Evolutionary conservation across 2,329 filamentous ascomycete species (phyloP), one percentile per base, ranked within the genome.

Genomic region (Calonectria pteridis): DNA sequence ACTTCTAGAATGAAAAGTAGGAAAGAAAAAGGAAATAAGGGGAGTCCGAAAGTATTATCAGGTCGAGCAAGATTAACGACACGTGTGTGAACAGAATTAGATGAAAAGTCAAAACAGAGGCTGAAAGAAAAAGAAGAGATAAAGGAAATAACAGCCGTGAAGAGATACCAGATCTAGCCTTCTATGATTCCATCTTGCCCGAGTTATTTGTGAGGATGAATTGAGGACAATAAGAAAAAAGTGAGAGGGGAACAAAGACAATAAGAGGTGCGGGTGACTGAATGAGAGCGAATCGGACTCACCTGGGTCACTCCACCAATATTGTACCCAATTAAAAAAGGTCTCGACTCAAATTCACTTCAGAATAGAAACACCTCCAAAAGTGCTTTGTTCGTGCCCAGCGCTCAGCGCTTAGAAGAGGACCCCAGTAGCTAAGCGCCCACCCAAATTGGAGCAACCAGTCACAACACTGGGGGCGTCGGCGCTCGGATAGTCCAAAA

Each of bases 131-230:
- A 71, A 50, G 13, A 35, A 40, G 4, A 33, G 58, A 73, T 71
- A 73, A 73, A 71, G 63, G 43, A 71, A 73, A 50, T 16, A 50
- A 63, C 23, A 51, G 35, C 35, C 53, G 40, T 69, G 37, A 67
- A 55, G 62, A 70, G 59, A 58, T 71, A 73, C 72, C 59, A 58
- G 77, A 64, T 78, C 75, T 79, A 72, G 74, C 35, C 46, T 68
- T 79, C 77, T 81, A 81, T 81, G 78, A 77, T 76, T 81, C 75
- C 79, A 81, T 78, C 37, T 37, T 77, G 63, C 53, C 40, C 74
- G 69, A 65, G 73, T 75, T 75, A 64, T 74, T 35, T 75, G 71
- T 66, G 68, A 75, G 58, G 63, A 73, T 74, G 62, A 35, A 70
- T 63, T 43, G 40, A 66, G 69, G 69, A 78, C 72, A 72, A 81